Evolutionary conservation across 2,329 filamentous ascomycete species (phyloP).

Genomic region (Scolecobasidium constrictum): DNA sequence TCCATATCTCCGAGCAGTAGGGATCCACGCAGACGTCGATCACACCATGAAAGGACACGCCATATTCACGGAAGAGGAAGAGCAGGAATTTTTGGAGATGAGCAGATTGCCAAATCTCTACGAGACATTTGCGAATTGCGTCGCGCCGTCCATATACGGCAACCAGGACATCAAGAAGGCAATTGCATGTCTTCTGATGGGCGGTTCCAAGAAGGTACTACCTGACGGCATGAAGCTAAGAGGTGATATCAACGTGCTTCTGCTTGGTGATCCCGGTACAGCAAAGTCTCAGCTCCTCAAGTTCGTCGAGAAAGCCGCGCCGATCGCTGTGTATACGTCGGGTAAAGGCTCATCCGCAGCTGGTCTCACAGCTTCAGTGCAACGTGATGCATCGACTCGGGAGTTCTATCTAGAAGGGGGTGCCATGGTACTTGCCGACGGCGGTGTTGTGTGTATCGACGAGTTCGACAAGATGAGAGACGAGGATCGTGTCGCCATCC

Average conservation of each 20-base stretch:
- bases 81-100: constrained; percentile 90
- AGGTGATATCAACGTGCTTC: constrained; percentile 94
- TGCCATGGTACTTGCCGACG: constrained; percentile 95
- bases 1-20: constrained; percentile 85
- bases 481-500: constrained; percentile 93
- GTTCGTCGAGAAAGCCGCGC: constrained; percentile 92
- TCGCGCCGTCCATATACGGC: constrained; percentile 94
- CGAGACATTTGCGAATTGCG: constrained; percentile 77
- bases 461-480: constrained; percentile 99
- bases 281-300: constrained; percentile 96
- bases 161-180: constrained; percentile 96
- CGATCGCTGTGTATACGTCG: constrained; percentile 96
- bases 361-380: constrained; percentile 93
- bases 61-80: constrained; percentile 86
- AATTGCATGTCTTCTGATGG: constrained; percentile 85
- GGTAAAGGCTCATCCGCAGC: constrained; percentile 96
- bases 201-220: constrained; percentile 93
- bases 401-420: constrained; percentile 98
- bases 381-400: constrained; percentile 79
- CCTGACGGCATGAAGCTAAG: constrained; percentile 95
- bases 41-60: constrained; percentile 77
- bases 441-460: constrained; percentile 95
- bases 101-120: constrained; percentile 90
- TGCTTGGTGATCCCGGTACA: constrained; percentile 94
- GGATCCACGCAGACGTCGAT: constrained; percentile 82